Conservation (phyloP, 2,329 filamentous ascomycete species). For the Pyrenochaeta sp. region DNA sequence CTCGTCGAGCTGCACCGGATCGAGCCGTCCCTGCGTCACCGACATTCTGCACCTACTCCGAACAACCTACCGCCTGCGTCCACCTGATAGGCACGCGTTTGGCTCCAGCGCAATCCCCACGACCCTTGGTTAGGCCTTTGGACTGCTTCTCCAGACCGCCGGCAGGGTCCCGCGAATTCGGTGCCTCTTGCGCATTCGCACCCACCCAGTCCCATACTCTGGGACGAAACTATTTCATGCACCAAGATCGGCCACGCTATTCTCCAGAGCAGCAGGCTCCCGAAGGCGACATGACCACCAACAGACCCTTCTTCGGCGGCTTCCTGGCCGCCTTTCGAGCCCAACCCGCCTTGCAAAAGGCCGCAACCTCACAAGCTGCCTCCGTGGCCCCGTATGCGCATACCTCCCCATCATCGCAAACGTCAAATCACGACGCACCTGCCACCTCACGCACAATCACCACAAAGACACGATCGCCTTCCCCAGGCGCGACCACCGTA, state of each 20-base stretch:
- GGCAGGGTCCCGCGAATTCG: too few species aligned
- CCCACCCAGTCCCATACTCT: constrained; percentile 2
- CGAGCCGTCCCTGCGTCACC: constrained; percentile 31
- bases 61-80: constrained; percentile 1
- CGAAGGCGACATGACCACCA: constrained; percentile 64
- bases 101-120: too few species aligned
- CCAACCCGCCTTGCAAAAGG: constrained; percentile 66
- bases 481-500: constrained; percentile 46
- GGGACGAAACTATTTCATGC: constrained; percentile 29
- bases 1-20: constrained; percentile 4
- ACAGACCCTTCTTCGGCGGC: constrained; percentile 71
- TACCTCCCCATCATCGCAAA: constrained; percentile 44
- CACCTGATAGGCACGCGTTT: too few species aligned
- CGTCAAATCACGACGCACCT: constrained; percentile 47
- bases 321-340: constrained; percentile 73
- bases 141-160: too few species aligned
- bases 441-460: constrained; percentile 51
- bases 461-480: constrained; percentile 40
- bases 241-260: constrained; percentile 33
- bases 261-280: constrained; percentile 23
- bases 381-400: constrained; percentile 48
- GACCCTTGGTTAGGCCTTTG: too few species aligned
- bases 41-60: constrained; percentile 13
- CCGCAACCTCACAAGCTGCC: constrained; percentile 54
- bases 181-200: not conserved